Conservation (phyloP, 2,329 filamentous ascomycete genomes). For the Talaromyces sp. region DNA sequence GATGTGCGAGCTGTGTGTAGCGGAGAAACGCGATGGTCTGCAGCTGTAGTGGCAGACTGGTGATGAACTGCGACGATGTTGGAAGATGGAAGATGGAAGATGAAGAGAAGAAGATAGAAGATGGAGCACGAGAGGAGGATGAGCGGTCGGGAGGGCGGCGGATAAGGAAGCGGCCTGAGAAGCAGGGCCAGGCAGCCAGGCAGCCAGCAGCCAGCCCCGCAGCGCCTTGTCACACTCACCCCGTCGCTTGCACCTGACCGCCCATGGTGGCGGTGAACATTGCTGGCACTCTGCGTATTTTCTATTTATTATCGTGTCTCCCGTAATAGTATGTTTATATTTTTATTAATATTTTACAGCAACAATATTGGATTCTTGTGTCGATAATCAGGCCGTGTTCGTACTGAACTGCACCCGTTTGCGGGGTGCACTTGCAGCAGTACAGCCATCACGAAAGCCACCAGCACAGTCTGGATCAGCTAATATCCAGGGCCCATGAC, state of each 20-base stretch:
- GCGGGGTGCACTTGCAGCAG: too few species aligned
- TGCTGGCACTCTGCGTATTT: background rate
- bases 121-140: conserved; percentile 20
- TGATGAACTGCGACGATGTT: background rate
- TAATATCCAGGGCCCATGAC: background rate
- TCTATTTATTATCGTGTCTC: background rate
- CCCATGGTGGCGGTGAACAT: background rate
- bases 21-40: conserved; percentile 5
- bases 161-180: background rate
- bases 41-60: conserved; percentile 7
- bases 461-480: background rate
- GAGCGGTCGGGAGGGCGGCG: conserved; percentile 14
- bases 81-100: conserved; percentile 17
- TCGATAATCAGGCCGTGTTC: background rate
- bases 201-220: conserved; percentile 12
- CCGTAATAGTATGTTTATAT: background rate
- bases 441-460: too few species aligned
- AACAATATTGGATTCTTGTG: background rate
- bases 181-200: too few species aligned
- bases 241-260: conserved; percentile 3
- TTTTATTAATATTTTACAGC: background rate
- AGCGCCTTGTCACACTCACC: background rate
- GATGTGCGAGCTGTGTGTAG: background rate
- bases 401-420: background rate
- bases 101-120: conserved; percentile 13